Percentiles rank a stretch among this genome's conserved stretches.
These are phyloP conservation scores for Westerdykella ornata DNA, from an alignment of 2,329 filamentous ascomycete species.

Conservation along the genomic window DNA sequence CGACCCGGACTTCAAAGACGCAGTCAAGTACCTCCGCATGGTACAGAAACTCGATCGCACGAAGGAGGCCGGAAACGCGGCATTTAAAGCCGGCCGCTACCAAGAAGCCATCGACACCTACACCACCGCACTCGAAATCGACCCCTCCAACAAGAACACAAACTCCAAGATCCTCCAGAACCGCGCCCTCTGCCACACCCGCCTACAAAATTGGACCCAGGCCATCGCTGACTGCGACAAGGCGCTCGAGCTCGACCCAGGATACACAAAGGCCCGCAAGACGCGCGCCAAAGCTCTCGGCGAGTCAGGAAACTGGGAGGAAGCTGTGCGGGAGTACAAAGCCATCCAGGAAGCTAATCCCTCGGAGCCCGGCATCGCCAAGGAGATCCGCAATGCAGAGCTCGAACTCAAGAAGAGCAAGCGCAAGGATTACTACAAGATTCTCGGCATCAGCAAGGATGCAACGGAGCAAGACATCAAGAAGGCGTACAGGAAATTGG, in stretches of 20 bases:
- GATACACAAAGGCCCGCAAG: slow-evolving; percentile 85
- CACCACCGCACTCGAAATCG: slow-evolving; percentile 72
- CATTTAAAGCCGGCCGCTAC: slow-evolving; percentile 80
- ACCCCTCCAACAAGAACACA: slow-evolving; percentile 81
- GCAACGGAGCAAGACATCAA: slow-evolving; percentile 82
- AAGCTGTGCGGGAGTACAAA: slow-evolving; percentile 84
- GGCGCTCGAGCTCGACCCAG: slow-evolving; percentile 73
- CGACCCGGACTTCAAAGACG: slow-evolving; percentile 85
- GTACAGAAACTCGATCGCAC: slow-evolving; percentile 88
- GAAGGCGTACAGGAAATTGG: slow-evolving; percentile 92
- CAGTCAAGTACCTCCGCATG: slow-evolving; percentile 79
- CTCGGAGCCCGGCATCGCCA: slow-evolving; percentile 68
- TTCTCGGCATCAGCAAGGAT: slow-evolving; percentile 80
- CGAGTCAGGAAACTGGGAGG: slow-evolving; percentile 83
- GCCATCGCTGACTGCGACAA: slow-evolving; percentile 82
- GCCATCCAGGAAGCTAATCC: slow-evolving; percentile 75
- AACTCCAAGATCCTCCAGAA: slow-evolving; percentile 96
- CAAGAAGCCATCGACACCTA: slow-evolving; percentile 80
- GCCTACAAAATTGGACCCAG: slow-evolving; percentile 74
- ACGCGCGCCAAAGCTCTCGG: slow-evolving; percentile 88
- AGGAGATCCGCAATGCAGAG: slow-evolving; percentile 84
- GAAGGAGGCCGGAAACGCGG: slow-evolving; percentile 86
- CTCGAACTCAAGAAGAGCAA: slow-evolving; percentile 96
- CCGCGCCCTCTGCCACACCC: slow-evolving; percentile 74
- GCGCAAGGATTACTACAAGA: slow-evolving; percentile 98